phyloP scores from a whole-genome alignment of 441 rosid genomes.

The Arabidopsis hybrid region DNA sequence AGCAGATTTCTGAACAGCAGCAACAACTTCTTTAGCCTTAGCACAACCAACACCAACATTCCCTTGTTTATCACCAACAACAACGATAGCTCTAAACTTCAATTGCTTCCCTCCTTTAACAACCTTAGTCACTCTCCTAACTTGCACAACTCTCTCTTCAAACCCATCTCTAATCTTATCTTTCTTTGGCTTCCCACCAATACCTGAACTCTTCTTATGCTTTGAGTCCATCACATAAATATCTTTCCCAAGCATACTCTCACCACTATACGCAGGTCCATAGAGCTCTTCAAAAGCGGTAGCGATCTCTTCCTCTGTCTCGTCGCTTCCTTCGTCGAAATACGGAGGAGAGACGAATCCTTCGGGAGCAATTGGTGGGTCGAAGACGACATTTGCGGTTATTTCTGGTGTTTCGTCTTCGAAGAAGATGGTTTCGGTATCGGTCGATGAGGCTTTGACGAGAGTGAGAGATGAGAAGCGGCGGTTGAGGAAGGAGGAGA shows the following conservation, averaged over 20 bases:
- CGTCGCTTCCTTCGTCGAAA: slow-evolving; percentile 78
- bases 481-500: slow-evolving; percentile 39
- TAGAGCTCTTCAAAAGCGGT: slow-evolving; percentile 82
- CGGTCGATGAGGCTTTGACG: slow-evolving; percentile 43
- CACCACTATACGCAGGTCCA: slow-evolving; percentile 83
- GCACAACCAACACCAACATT: slow-evolving; percentile 90
- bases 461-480: slow-evolving; percentile 43
- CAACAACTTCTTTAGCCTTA: slow-evolving; percentile 88
- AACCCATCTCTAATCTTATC: slow-evolving; percentile 81
- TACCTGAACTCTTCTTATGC: slow-evolving; percentile 52
- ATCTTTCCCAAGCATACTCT: slow-evolving; percentile 66
- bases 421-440: slow-evolving; percentile 63
- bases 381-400: slow-evolving; percentile 56
- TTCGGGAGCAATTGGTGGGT: slow-evolving; percentile 72
- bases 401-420: slow-evolving; percentile 52
- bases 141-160: slow-evolving; percentile 90
- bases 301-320: slow-evolving; percentile 77
- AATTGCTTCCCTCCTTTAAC: slow-evolving; percentile 93
- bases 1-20: slow-evolving; percentile 86
- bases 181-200: slow-evolving; percentile 60
- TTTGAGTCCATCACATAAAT: slow-evolving; percentile 73
- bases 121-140: slow-evolving; percentile 83
- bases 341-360: slow-evolving; percentile 60
- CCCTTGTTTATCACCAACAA: slow-evolving; percentile 88
- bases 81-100: slow-evolving; percentile 84